Base-by-base conservation (phyloP, 1,284 basidiomycete species). In the Cutaneotrichosporon sp. region DNA sequence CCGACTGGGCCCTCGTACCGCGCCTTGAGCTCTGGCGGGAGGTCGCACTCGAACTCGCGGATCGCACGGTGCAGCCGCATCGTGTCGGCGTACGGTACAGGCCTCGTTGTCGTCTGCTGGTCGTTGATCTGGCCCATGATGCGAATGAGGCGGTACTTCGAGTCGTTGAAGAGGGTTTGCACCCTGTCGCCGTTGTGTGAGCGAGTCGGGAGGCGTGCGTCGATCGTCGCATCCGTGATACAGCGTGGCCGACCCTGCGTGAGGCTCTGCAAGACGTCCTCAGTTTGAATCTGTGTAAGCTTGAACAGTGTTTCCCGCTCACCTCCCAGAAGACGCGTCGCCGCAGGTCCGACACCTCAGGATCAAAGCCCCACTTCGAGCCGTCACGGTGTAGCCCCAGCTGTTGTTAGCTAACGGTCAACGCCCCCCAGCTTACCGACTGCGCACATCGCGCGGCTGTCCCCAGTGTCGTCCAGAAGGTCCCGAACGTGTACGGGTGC, bases 261-360 rank as follows among this genome's bases (percentile, higher is more conserved):
- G 27, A 66, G 43, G 46, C 57, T 59, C 34, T 66, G 62, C 18
- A 66, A 33, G 8, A 58, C 49, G 36, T 68, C 67, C 45, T 67
- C 64, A 2, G 60, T 34, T 31, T 65, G 38, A 8, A 62, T 62
- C 65, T 63, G 36, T 6, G 36, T 46, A 6, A 20, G 24, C 45
- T 46, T 9, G 29, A 29, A 29, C n/a, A n/a, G n/a, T n/a, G n/a
- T n/a, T n/a, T n/a, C n/a, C n/a, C n/a, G 13, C 45, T 46, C n/a
- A 63, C 59, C 66, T 49, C 46, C 46, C 46, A 49, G 46, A 49
- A 49, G 5, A 49, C 46, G 24, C 46, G 46, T 9, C 46, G 46
- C 13, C 46, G 46, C 11, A 29, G 10, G 4, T 49, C 46, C 11
- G 27, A 13, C 24, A 27, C 27, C 6, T 6, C 8, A 4, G 22